A percentile compares a stretch with the other conserved stretches of the same genome.
Evolutionary conservation across 257 asterid species (phyloP).

Genomic region (Solanum sitiens): DNA sequence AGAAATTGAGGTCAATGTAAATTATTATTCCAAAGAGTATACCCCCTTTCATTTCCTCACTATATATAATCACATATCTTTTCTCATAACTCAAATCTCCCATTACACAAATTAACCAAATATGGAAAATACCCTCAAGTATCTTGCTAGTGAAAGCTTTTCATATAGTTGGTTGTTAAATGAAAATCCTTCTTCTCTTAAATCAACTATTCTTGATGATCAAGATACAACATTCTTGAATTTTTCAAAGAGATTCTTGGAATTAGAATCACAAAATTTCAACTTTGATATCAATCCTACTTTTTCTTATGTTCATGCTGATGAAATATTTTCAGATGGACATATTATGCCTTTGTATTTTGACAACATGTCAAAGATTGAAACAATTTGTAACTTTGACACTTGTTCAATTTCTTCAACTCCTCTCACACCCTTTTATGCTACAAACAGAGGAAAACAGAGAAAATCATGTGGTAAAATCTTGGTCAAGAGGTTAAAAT

Average conservation of each 20-base stretch:
- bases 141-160: constrained; percentile 31
- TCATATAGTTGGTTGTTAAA: constrained; percentile 27
- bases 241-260: not conserved
- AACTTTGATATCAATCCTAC: constrained; percentile 9
- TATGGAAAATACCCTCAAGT: constrained; percentile 17
- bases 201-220: not conserved
- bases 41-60: not conserved
- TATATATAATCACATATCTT: not conserved
- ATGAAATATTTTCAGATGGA: constrained; percentile 22
- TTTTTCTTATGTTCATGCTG: constrained; percentile 12
- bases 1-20: too few species aligned
- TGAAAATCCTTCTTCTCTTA: not conserved
- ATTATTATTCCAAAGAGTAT: too few species aligned
- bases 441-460: not conserved
- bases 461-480: not conserved
- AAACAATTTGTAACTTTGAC: not conserved
- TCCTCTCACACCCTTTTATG: not conserved
- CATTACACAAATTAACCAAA: not conserved
- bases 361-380: not conserved
- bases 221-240: not conserved
- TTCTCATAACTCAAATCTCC: not conserved
- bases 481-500: constrained; percentile 3
- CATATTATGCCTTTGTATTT: constrained; percentile 7
- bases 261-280: constrained; percentile 6
- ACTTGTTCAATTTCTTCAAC: not conserved